phyloP scores from a whole-genome alignment of 208 protist species.

The Leishmania mexicana region DNA sequence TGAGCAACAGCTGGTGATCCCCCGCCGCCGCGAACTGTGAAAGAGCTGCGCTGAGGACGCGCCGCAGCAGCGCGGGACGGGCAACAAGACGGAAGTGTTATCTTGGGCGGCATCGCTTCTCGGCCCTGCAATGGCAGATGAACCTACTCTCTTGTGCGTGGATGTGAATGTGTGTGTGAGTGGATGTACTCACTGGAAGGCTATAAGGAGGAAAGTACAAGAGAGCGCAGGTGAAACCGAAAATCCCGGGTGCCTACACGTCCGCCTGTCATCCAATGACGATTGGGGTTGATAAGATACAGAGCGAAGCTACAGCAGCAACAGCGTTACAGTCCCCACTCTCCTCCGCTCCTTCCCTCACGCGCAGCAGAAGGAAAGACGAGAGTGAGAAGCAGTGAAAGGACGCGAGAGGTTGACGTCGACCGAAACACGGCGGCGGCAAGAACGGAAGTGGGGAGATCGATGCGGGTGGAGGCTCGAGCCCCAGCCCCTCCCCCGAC shows the following conservation, averaged over 20 bases:
- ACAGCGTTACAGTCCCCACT: neutral
- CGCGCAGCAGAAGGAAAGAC: neutral
- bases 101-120: constrained; percentile 7
- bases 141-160: too few species aligned
- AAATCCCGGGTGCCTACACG: neutral
- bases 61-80: neutral
- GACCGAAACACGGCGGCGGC: neutral
- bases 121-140: neutral
- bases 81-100: constrained; percentile 6
- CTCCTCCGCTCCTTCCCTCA: neutral
- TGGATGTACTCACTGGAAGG: neutral
- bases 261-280: neutral
- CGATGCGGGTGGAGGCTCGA: neutral
- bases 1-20: neutral
- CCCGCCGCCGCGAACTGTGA: neutral
- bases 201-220: neutral
- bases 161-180: neutral
- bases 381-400: neutral
- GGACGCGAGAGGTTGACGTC: neutral
- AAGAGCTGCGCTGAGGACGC: neutral
- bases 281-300: neutral
- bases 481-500: too few species aligned
- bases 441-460: neutral
- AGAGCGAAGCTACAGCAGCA: neutral
- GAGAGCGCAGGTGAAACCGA: neutral